Percentiles rank a stretch among this genome's conserved stretches.
Conservation (phyloP, 2,329 filamentous ascomycete genomes). For the Diaporthe batatas region DNA sequence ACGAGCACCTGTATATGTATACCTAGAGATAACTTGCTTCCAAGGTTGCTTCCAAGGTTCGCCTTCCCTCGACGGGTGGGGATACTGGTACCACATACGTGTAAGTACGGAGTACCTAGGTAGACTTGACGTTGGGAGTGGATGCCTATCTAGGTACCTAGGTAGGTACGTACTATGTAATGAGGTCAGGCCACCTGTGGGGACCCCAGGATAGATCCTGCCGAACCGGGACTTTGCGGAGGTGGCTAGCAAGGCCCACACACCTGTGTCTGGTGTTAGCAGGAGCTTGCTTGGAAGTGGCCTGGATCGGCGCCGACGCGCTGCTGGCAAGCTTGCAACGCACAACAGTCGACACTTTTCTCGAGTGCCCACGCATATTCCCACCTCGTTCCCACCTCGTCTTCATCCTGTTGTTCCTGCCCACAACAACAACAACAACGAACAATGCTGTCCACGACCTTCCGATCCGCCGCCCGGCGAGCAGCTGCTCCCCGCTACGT, state of each 20-base stretch:
- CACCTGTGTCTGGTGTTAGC: neutral
- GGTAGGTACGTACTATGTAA: no score
- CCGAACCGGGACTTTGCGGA: slow-evolving; percentile 28
- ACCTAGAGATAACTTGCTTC: neutral
- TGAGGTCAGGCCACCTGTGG: slow-evolving; percentile 31
- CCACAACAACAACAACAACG: slow-evolving; percentile 44
- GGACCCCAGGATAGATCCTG: slow-evolving; percentile 20
- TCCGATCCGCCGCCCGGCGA: slow-evolving; percentile 67
- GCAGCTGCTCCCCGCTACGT: slow-evolving; percentile 56
- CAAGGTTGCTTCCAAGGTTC: no score
- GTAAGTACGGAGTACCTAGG: no score
- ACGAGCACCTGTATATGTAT: neutral
- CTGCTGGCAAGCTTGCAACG: slow-evolving; percentile 9
- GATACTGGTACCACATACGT: no score
- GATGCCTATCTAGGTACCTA: neutral
- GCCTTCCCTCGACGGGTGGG: neutral
- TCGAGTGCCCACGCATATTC: neutral
- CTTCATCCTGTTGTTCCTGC: neutral
- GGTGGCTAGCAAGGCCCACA: neutral
- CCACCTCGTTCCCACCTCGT: neutral
- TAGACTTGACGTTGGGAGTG: neutral
- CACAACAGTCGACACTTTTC: slow-evolving; percentile 10
- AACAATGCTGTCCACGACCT: slow-evolving; percentile 66
- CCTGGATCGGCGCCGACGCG: slow-evolving; percentile 21
- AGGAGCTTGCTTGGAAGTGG: slow-evolving; percentile 1